phyloP scores from a whole-genome alignment of 768 basidiomycete species.

The Baorangia bicolor region DNA sequence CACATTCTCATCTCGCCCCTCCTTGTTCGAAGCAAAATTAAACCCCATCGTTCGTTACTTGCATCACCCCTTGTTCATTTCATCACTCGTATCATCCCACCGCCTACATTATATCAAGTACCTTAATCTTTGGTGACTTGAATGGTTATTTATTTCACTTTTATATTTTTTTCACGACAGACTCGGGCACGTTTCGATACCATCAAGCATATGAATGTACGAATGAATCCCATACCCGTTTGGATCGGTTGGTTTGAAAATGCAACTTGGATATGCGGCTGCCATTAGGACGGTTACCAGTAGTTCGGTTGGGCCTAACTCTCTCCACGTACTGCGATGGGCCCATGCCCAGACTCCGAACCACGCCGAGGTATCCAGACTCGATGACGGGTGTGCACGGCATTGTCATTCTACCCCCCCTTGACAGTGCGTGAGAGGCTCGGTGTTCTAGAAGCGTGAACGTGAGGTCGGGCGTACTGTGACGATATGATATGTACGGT shows the following conservation, averaged over 20 bases:
- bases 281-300: too few species aligned
- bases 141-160: conserved; percentile 7
- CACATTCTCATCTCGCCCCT: background rate
- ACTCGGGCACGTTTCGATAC: background rate
- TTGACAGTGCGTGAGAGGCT: too few species aligned
- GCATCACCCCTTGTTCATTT: background rate
- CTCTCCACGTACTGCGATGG: too few species aligned
- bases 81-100: background rate
- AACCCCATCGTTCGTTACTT: conserved; percentile 7
- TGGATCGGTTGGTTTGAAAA: too few species aligned
- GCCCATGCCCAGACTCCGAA: too few species aligned
- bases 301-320: background rate
- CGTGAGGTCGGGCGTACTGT: too few species aligned
- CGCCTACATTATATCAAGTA: background rate
- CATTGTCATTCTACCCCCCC: too few species aligned
- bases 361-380: too few species aligned
- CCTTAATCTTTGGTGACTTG: background rate
- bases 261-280: background rate
- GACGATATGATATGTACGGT: too few species aligned
- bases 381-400: too few species aligned
- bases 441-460: too few species aligned
- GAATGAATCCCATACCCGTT: background rate
- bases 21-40: background rate
- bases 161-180: background rate
- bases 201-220: background rate